Evolutionary conservation across 2,329 filamentous ascomycete species (phyloP).

Genomic region (Orbilia javanica): DNA sequence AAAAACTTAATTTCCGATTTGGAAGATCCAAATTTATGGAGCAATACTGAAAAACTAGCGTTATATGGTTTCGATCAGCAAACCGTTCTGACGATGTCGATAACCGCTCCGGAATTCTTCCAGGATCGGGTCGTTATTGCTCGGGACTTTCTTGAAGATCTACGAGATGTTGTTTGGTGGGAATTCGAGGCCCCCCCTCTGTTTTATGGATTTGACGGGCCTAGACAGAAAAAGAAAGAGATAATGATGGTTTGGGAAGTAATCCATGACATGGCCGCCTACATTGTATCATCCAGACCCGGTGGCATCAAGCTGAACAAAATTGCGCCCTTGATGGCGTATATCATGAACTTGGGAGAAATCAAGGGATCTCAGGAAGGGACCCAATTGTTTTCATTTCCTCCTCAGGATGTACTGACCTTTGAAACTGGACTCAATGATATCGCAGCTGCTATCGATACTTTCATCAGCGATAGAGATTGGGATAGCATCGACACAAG

Average conservation of each 20-base stretch:
- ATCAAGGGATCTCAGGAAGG: too few species aligned
- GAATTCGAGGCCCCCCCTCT: background rate
- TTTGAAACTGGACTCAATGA: background rate
- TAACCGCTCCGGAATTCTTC: background rate
- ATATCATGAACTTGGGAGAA: background rate
- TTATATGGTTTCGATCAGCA: slow-evolving; percentile 13
- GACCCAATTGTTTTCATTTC: background rate
- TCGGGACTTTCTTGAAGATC: background rate
- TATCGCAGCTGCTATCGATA: background rate
- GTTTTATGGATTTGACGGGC: background rate
- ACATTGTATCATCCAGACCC: background rate
- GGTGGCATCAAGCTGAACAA: background rate
- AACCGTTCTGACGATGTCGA: background rate
- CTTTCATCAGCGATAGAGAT: slow-evolving; percentile 11
- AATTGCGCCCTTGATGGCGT: background rate
- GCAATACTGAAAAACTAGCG: background rate
- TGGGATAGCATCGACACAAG: slow-evolving; percentile 3
- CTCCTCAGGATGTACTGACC: background rate
- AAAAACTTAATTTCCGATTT: slow-evolving; percentile 2
- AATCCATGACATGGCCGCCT: background rate
- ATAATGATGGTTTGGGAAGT: background rate
- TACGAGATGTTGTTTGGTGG: background rate
- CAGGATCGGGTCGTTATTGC: background rate
- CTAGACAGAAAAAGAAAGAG: background rate
- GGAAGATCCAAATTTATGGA: background rate